Base-by-base conservation (phyloP, 495 filamentous ascomycete species). In the Delitschia confertaspora region DNA sequence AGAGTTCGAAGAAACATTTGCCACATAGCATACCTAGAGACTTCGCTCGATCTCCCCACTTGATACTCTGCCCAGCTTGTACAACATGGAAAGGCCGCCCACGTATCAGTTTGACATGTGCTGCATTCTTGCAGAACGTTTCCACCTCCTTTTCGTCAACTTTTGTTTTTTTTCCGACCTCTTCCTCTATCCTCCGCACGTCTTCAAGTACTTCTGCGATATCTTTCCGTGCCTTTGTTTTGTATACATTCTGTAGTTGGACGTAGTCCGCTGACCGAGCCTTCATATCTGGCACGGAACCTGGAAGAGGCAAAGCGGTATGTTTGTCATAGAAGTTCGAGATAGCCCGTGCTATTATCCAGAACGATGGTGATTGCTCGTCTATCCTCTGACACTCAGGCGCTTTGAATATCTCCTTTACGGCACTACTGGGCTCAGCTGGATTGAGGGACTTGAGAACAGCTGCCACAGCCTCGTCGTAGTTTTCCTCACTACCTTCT, bases 231-330 rank as follows among this genome's bases (percentile, higher is more conserved):
- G 93, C 85, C 59, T 95, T 95, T 18, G 70, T 58, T 64, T 93
- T 95, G 76, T 96, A 98, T 55, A 95, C 78, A 52, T 83, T 93
- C 65, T 96, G 91, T 19, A 99, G 71, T 47, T 79, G 71, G 47
- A 96, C 78, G 66, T 99, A 99, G 50, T 93, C 86, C 34, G 74
- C 79, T 14, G 87, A 93, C 61, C 88, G 76, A 22, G 91, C 86
- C 66, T 99, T 99, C 91, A 99, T 99, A 64, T 99, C 91, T 4
- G 91, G 93, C 10, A 96, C 69, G 14, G 80, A 79, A 33, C 91
- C 93, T 2, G 88, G 83, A 0, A 99, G 67, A 14, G 91, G 91
- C 4, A 96, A 73, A 27, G 78, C 72, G 14, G 69, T 65, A 55
- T 93, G 78, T 39, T 69, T 71, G 9, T 65, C 59, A 57, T 89